Conservation (phyloP, 306 rosid genomes). For the Corylus heterophylla region DNA sequence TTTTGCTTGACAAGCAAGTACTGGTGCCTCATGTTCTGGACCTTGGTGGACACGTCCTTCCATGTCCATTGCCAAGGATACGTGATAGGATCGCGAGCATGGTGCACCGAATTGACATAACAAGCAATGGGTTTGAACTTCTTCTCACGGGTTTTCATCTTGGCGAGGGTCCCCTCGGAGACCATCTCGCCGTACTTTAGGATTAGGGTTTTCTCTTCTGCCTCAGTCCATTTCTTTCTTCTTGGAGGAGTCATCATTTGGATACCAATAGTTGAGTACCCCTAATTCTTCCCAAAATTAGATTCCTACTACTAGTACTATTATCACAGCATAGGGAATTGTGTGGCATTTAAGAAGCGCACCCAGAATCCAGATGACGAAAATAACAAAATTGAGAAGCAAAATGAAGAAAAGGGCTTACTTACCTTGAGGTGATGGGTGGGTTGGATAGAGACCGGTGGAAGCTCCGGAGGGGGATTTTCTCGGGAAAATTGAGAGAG, state of each 20-base stretch:
- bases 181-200: constrained; percentile 87
- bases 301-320: not conserved
- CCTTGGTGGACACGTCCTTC: constrained; percentile 97
- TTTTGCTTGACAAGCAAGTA: constrained; percentile 93
- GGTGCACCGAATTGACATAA: constrained; percentile 78
- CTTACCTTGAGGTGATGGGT: constrained; percentile 20
- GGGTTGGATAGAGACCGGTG: not conserved
- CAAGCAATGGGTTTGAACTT: constrained; percentile 87
- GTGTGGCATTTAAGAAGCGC: not conserved
- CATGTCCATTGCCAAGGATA: constrained; percentile 97
- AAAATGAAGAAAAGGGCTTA: not conserved
- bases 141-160: constrained; percentile 93
- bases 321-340: not conserved
- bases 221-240: constrained; percentile 98
- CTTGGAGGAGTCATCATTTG: constrained; percentile 74
- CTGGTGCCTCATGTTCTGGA: constrained; percentile 98
- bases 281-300: not conserved
- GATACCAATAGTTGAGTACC: constrained; percentile 16
- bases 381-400: constrained; percentile 20
- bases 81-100: constrained; percentile 63
- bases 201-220: constrained; percentile 90
- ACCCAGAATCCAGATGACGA: constrained; percentile 36
- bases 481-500: not conserved
- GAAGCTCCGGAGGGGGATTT: constrained; percentile 9
- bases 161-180: constrained; percentile 72